These are phyloP conservation scores for Aechmea fasciata DNA, from an alignment of 176 grass and related monocot species.

Conservation along the genomic window DNA sequence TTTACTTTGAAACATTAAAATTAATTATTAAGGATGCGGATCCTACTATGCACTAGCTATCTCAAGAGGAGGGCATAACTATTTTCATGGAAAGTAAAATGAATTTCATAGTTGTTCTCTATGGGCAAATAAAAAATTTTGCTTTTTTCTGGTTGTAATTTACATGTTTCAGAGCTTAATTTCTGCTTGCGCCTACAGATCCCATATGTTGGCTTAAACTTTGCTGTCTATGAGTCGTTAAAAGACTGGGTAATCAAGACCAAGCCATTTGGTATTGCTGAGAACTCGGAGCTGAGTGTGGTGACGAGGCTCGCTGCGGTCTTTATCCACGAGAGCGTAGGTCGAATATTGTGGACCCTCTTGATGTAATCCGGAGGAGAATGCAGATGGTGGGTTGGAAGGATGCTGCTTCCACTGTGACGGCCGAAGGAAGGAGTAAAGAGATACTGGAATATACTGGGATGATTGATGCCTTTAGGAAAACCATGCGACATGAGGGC, in stretches of 20 bases:
- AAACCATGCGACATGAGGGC: slow-evolving; percentile 82
- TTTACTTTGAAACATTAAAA: too few relatives aligned
- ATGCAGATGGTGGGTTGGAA: slow-evolving; percentile 99
- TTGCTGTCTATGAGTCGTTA: slow-evolving; percentile 87
- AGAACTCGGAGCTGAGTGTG: slow-evolving; percentile 62
- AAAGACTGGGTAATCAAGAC: slow-evolving; percentile 70
- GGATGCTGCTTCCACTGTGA: slow-evolving; percentile 69
- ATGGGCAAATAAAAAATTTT: not conserved
- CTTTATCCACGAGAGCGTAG: too few relatives aligned
- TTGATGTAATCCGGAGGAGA: slow-evolving; percentile 89
- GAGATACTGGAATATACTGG: slow-evolving; percentile 66
- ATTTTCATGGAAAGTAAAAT: not conserved
- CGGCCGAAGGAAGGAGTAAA: slow-evolving; percentile 47
- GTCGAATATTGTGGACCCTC: slow-evolving; percentile 88
- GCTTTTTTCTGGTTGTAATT: not conserved
- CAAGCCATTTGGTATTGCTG: slow-evolving; percentile 52
- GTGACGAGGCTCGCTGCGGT: slow-evolving; percentile 75
- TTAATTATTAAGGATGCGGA: too few relatives aligned
- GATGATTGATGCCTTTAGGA: slow-evolving; percentile 91
- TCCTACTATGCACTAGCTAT: too few relatives aligned
- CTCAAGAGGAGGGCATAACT: too few relatives aligned
- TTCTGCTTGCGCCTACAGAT: slow-evolving; percentile 34
- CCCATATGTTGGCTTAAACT: slow-evolving; percentile 95
- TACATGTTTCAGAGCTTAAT: not conserved
- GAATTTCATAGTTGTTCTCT: not conserved